These are phyloP conservation scores for Coemansia guatemalensis DNA, from an alignment of 192 early-diverging fungal species.

Conservation along the genomic window DNA sequence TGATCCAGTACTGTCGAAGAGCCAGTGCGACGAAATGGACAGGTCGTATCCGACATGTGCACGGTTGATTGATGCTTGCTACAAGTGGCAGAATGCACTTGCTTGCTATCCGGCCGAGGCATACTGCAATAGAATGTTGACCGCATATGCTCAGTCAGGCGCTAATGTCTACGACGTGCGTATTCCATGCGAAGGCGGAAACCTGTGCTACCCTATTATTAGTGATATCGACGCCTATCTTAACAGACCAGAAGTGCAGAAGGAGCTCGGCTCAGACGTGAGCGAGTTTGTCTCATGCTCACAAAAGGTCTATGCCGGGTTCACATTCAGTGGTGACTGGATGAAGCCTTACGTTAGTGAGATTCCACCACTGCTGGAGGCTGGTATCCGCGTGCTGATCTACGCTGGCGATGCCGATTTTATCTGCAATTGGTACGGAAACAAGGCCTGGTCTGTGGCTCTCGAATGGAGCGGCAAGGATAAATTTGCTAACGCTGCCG, in stretches of 20 bases:
- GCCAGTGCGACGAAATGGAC: conserved; percentile 75
- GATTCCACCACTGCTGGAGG: conserved; percentile 72
- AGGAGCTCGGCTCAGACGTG: conserved; percentile 73
- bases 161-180: conserved; percentile 96
- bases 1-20: conserved; percentile 72
- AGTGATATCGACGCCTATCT: conserved; percentile 75
- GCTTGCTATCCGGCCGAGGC: conserved; percentile 79
- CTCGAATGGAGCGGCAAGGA: conserved; percentile 81
- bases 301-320: conserved; percentile 76
- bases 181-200: conserved; percentile 75
- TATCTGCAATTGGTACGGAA: conserved; percentile 89
- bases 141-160: conserved; percentile 77
- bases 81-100: conserved; percentile 74
- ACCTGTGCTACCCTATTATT: conserved; percentile 88
- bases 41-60: conserved; percentile 72
- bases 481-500: conserved; percentile 67
- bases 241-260: conserved; percentile 73
- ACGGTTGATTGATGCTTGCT: conserved; percentile 76
- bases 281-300: conserved; percentile 78
- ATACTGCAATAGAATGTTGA: conserved; percentile 87
- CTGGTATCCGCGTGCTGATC: conserved; percentile 79
- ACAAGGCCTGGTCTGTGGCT: conserved; percentile 87
- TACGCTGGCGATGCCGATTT: conserved; percentile 94
- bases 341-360: conserved; percentile 77
- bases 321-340: conserved; percentile 85